Base-by-base conservation (phyloP, 345 rosid genomes). In the Sapria himalayana region DNA sequence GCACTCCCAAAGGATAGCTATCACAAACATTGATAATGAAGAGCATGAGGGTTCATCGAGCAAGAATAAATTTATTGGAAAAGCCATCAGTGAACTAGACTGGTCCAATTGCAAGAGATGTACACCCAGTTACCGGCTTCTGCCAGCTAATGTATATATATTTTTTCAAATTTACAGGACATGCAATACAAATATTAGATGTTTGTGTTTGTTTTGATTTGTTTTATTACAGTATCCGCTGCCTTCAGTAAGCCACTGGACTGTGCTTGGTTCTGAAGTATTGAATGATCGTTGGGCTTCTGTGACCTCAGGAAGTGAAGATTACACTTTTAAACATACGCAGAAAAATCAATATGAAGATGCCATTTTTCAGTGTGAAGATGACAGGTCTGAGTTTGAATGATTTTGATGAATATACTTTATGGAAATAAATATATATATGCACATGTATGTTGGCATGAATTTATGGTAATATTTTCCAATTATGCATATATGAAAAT, bases 241-340 rank as follows among this genome's bases (percentile, higher is more conserved):
- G 49, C 86, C 93, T 46, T 50, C 63, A 6, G 93, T 72, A 51
- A 82, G 95, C 63, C 76, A 79, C 43, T 79, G 78, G 59, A 74
- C 84, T 43, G 79, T 64, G 52, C 71, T 77, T 67, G 98, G 81
- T 48, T 65, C 59, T 58, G 70, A 65, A 59, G 93, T 89, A 35
- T 72, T 89, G 57, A 89, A 89, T 67, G 93, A 89, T 53, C 69
- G 76, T 64, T 89, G 94, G 98, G 94, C 82, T 37, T 82, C 98
- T 21, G 93, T 89, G 31, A 82, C 98, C 50, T 89, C 94, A 45
- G 98, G 98, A 54, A 89, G 98, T 71, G 98, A 82, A 64, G 98
- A 89, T 64, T 89, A 89, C 76, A 81, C 98, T 34, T 89, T 89
- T 44, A 89, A 82, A 55, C 98, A 89, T 64, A 82, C 82, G 98